Conservation (phyloP, 1,284 basidiomycete genomes). For the Leccinum griseonigrum region DNA sequence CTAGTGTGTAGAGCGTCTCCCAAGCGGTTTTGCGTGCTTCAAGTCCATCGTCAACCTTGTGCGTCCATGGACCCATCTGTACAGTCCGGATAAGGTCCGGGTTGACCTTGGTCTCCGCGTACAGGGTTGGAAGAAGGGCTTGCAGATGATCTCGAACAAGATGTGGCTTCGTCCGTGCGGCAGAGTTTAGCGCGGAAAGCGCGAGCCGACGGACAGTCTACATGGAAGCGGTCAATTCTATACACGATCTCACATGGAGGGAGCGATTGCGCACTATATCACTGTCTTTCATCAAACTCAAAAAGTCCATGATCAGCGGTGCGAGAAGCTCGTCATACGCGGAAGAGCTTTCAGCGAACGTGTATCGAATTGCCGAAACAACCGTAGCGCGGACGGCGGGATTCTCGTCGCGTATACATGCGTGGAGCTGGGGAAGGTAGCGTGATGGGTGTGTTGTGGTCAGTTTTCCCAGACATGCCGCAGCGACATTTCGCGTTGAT, state of each 20-base stretch:
- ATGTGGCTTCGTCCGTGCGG: constrained; percentile 91
- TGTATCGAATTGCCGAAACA: constrained; percentile 92
- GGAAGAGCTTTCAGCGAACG: constrained; percentile 84
- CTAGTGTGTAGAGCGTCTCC: constrained; percentile 95
- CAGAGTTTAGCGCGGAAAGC: constrained; percentile 88
- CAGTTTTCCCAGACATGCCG: constrained; percentile 94
- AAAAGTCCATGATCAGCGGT: constrained; percentile 85
- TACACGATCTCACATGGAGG: not conserved
- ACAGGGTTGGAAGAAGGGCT: constrained; percentile 78
- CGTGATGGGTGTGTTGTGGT: constrained; percentile 87
- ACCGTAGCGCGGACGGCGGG: constrained; percentile 84
- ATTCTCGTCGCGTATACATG: constrained; percentile 68
- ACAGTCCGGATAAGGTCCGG: constrained; percentile 86
- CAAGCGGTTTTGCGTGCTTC: constrained; percentile 96
- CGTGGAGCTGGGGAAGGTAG: constrained; percentile 91
- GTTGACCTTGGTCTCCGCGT: constrained; percentile 82
- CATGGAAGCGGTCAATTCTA: constrained; percentile 5
- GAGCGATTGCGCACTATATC: constrained; percentile 64
- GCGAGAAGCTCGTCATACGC: constrained; percentile 88
- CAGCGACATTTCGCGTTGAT: constrained; percentile 90
- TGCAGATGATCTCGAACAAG: constrained; percentile 85
- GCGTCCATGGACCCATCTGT: constrained; percentile 98
- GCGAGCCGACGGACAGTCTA: constrained; percentile 87
- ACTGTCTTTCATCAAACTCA: constrained; percentile 81
- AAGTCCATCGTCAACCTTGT: constrained; percentile 91